Evolutionary conservation across 148 eudicot genomes (phyloP).

Genomic region (Persicaria tinctoria): DNA sequence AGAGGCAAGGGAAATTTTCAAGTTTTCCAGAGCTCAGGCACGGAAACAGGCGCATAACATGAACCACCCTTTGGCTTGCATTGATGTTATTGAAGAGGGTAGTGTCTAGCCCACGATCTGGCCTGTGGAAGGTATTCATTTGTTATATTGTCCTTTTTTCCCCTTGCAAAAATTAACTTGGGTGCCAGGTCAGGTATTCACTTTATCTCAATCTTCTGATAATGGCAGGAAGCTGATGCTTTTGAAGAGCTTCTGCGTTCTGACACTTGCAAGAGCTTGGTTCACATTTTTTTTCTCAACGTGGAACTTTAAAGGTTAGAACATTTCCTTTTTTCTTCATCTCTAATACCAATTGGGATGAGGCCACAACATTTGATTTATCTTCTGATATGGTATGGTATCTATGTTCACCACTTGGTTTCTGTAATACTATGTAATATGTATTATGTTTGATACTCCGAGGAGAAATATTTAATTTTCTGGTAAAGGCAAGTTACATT

Average conservation of each 20-base stretch:
- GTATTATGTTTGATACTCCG: not conserved
- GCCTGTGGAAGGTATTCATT: slow-evolving; percentile 66
- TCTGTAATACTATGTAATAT: not conserved
- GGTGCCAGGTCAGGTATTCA: not conserved
- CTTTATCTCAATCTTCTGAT: slow-evolving; percentile 4
- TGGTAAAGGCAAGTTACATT: too few species aligned
- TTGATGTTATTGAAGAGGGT: slow-evolving; percentile 87
- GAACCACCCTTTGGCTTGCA: slow-evolving; percentile 70
- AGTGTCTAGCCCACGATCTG: slow-evolving; percentile 84
- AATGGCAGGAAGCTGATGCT: slow-evolving; percentile 68
- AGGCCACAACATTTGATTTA: not conserved
- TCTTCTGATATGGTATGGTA: not conserved
- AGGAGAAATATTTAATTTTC: too few species aligned
- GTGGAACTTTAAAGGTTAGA: slow-evolving; percentile 82
- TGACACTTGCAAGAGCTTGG: slow-evolving; percentile 91
- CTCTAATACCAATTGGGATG: not conserved
- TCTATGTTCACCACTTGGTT: not conserved
- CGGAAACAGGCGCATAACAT: slow-evolving; percentile 80
- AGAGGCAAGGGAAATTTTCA: slow-evolving; percentile 82
- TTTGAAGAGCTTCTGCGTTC: slow-evolving; percentile 62
- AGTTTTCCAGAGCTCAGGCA: slow-evolving; percentile 77
- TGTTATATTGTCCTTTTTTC: not conserved
- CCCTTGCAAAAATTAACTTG: not conserved
- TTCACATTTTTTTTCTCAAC: slow-evolving; percentile 91
- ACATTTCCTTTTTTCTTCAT: not conserved